Percentiles rank a stretch among this genome's conserved stretches.
Evolutionary conservation across 164 flowering plant genomes (phyloP).

Genomic region (Kingdonia uniflora): DNA sequence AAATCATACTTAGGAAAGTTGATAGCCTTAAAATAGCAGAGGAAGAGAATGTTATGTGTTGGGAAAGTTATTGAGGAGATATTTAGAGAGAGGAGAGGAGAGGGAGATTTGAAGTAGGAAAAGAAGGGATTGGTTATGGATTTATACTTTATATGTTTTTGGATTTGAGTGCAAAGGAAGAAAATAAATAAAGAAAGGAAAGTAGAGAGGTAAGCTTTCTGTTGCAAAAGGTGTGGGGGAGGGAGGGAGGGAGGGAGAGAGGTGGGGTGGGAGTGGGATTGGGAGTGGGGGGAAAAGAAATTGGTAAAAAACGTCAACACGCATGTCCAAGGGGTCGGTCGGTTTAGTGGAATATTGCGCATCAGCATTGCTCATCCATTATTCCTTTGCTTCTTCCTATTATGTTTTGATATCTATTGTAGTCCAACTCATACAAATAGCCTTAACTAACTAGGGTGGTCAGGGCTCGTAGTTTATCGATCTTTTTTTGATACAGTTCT

Average conservation of each 20-base stretch:
- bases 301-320: constrained; percentile 20
- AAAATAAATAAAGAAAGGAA: no score
- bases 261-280: no score
- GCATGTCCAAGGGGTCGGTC: constrained; percentile 19
- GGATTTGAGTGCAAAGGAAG: neutral
- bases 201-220: constrained; percentile 8
- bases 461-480: no score
- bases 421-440: no score
- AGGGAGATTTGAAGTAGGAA: no score
- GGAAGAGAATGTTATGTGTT: neutral
- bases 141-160: neutral
- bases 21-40: neutral
- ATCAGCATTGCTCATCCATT: constrained; percentile 1
- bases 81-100: no score
- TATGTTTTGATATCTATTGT: no score
- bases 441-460: no score
- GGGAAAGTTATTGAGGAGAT: constrained; percentile 3
- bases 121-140: neutral
- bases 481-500: no score
- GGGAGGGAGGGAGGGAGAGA: no score
- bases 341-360: constrained; percentile 27
- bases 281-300: neutral
- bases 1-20: neutral
- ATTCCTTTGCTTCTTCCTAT: neutral
- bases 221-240: constrained; percentile 9